Evolutionary conservation across 2,329 filamentous ascomycete genomes (phyloP), one percentile per base, ranked within the genome.

Genomic region (Claviceps monticola): DNA sequence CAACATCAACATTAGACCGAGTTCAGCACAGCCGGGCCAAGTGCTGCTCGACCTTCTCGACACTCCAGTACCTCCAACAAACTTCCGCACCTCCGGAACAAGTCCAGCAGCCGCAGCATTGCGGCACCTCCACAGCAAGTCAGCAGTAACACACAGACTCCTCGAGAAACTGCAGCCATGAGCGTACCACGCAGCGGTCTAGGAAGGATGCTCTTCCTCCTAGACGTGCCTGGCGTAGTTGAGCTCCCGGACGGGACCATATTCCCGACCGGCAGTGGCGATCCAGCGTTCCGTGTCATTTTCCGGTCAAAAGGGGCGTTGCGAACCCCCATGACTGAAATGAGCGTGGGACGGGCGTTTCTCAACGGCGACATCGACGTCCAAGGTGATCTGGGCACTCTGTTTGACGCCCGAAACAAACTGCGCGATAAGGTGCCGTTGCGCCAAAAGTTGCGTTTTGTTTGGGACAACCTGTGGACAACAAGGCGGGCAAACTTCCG

Each of bases 291-390:
- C 34, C 41, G 49, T 4, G 41, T 50, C 34, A 29, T 50, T 17
- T 50, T 50, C n/a, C 49, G 34, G 13, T 38, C 49, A 7, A n/a
- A 50, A 11, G 39, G 17, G 41, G 41, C 49, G n/a, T 8, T 50
- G 41, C 19, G 17, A 26, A 29, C 36, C 6, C 49, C 49, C 29
- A 50, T 50, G 49, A 45, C 42, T 1, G 50, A 48, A 19, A 38
- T 51, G 13, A 38, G 21, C 3, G 37, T 51, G 13, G 45, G 45
- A 17, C 50, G 45, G 14, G 50, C 50, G 13, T 51, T 51, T 29
- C 34, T 51, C 26, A n/a, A 44, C 29, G 45, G 50, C 3, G 45
- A 51, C 17, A 51, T 51, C 29, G 50, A 51, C 45, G 34, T 50
- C 41, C 34, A 50, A 29, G 49, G 49, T 5, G 45, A 51, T 16